phyloP scores from a whole-genome alignment of 164 flowering plant species.

The Vitis labrusca region DNA sequence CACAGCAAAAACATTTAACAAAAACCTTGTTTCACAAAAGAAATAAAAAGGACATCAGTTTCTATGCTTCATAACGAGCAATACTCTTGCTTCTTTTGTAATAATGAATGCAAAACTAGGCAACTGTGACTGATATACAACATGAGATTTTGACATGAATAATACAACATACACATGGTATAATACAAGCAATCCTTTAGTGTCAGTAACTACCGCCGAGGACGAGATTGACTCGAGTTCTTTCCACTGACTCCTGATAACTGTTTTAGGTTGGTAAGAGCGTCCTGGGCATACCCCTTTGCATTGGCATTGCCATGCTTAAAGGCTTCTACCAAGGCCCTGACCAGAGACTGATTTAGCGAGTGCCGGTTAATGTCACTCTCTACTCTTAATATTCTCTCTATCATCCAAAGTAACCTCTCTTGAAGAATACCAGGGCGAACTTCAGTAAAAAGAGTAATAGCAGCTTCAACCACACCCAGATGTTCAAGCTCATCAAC shows the following conservation, averaged over 20 bases:
- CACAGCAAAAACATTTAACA: too few relatives aligned
- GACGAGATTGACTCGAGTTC: constrained; percentile 27
- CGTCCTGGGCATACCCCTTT: constrained; percentile 51
- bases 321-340: constrained; percentile 59
- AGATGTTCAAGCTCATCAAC: constrained; percentile 44
- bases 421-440: constrained; percentile 58
- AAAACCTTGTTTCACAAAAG: too few relatives aligned
- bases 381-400: constrained; percentile 47
- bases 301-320: constrained; percentile 52
- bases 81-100: too few relatives aligned
- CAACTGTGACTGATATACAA: neutral
- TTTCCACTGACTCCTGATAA: constrained; percentile 49
- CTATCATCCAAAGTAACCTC: constrained; percentile 48
- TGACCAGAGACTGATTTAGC: constrained; percentile 40
- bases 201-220: constrained; percentile 11
- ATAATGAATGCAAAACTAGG: neutral
- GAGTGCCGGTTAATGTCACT: constrained; percentile 24
- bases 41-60: too few relatives aligned
- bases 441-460: constrained; percentile 40
- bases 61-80: too few relatives aligned
- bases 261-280: constrained; percentile 56
- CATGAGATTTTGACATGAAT: neutral
- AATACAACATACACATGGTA: constrained; percentile 1
- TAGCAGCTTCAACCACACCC: constrained; percentile 30
- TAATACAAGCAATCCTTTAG: too few relatives aligned